phyloP scores from a whole-genome alignment of 257 asterid species.

The Solanum appendiculatum region DNA sequence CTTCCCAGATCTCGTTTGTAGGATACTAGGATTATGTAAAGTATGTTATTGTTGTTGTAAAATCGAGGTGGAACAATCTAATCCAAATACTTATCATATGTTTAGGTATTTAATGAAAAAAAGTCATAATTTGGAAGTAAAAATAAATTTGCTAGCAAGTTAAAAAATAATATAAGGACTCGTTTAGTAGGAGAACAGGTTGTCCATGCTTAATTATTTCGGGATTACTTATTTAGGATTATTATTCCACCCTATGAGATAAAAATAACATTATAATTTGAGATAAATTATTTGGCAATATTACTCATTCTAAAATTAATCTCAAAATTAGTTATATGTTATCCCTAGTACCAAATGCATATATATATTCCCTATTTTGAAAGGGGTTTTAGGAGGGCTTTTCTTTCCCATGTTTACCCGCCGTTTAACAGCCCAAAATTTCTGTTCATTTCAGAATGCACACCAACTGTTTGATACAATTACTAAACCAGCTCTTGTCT shows the following conservation, averaged over 20 bases:
- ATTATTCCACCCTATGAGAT: too few relatives aligned
- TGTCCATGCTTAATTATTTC: not conserved
- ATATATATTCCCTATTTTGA: not conserved
- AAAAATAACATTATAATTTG: too few relatives aligned
- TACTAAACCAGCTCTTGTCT: constrained; percentile 27
- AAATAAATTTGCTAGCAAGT: not conserved
- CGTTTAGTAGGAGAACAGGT: not conserved
- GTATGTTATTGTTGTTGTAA: not conserved
- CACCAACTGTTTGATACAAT: constrained; percentile 48
- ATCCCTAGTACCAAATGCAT: too few relatives aligned
- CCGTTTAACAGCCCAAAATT: constrained; percentile 10
- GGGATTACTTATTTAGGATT: too few relatives aligned
- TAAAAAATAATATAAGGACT: not conserved
- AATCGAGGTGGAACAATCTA: not conserved
- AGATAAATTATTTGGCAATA: too few relatives aligned
- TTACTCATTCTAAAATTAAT: too few relatives aligned
- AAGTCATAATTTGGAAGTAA: not conserved
- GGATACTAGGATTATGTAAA: too few relatives aligned
- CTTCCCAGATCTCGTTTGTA: fast-evolving
- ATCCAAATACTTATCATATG: fast-evolving
- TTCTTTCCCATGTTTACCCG: constrained; percentile 29
- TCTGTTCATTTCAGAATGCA: constrained; percentile 22
- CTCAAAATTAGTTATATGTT: too few relatives aligned
- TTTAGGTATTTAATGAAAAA: not conserved
- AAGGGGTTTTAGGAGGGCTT: not conserved